Base-by-base conservation (phyloP, 345 rosid species). In the Salix suchowensis region DNA sequence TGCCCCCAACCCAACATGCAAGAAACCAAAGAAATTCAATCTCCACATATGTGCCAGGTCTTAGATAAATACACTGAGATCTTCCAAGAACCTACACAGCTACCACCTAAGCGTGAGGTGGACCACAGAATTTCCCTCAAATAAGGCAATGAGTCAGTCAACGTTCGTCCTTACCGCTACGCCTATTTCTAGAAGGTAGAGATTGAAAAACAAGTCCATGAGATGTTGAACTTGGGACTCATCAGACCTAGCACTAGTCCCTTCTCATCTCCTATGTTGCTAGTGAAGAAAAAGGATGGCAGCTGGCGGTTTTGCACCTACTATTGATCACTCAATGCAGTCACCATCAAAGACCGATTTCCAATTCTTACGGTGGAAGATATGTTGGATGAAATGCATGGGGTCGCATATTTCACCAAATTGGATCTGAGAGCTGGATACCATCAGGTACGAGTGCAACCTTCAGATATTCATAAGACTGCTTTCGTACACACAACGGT, bases 11-110 rank as follows among this genome's bases (percentile, higher is more conserved):
- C 18, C 7, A 16, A 8, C 10, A 39, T 8, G 0, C 11, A 39
- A 0, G 42, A 7, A 7, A 8, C 2, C 1, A 0, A 39, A 39
- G 0, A 39, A 1, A 2, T 1, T 39, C 2, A 39, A 7, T 39
- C 10, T 1, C 42, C 2, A 39, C 0, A 11, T 0, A 39, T 39
- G 11, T 0, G 42, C 10, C 2, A 39, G 42, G 2, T 39, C 42
- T 39, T 39, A 8, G 10, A 7, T 8, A 39, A 39, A 39, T 39
- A 54, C 15, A 6, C 5, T 1, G n/a, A 16, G 7, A 4, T 54
- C 18, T 16, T 54, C 7, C 1, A 54, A 54, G n/a, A 14, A 4
- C 60, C 21, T 54, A 54, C 1, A 2, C 6, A 54, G 4, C 65
- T 61, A 9, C 65, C 32, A 9, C 65, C 32, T 0, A 9, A 18